Evolutionary conservation across 345 rosid species (phyloP).

Genomic region (Syzygium aqueum): DNA sequence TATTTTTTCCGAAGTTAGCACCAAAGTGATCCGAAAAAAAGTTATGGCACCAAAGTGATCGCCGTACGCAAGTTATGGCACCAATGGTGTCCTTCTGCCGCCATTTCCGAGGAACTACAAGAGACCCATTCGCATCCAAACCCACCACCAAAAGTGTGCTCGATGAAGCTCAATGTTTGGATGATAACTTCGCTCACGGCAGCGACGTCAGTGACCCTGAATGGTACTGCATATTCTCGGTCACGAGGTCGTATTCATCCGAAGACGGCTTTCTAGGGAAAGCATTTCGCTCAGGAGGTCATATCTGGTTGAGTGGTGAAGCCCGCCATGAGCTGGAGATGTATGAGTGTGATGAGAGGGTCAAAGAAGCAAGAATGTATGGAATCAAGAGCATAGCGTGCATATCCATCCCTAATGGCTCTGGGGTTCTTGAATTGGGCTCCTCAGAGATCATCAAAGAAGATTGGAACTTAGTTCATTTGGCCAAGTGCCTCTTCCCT

Average conservation of each 20-base stretch:
- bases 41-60: no score
- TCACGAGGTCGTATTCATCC: slow-evolving; percentile 4
- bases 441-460: slow-evolving; percentile 8
- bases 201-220: slow-evolving; percentile 2
- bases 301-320: slow-evolving; percentile 11
- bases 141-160: background rate
- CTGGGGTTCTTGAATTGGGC: slow-evolving; percentile 17
- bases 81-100: no score
- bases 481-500: slow-evolving; percentile 2
- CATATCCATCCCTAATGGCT: background rate
- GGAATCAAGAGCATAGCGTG: slow-evolving; percentile 13
- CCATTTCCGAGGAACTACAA: slow-evolving; percentile 3
- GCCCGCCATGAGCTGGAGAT: slow-evolving; percentile 3
- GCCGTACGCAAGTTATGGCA: no score
- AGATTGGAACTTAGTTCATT: slow-evolving; percentile 1
- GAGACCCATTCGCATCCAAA: background rate
- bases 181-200: background rate
- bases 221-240: slow-evolving; percentile 9
- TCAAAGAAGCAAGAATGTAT: slow-evolving; percentile 10
- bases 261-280: background rate
- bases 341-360: slow-evolving; percentile 7
- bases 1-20: no score
- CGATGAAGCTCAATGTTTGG: background rate
- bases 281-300: background rate
- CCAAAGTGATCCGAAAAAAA: no score